A percentile compares a stretch with the other conserved stretches of the same genome.
Evolutionary conservation across 768 basidiomycete species (phyloP).

Genomic region (Leccinellum rugosiceps): DNA sequence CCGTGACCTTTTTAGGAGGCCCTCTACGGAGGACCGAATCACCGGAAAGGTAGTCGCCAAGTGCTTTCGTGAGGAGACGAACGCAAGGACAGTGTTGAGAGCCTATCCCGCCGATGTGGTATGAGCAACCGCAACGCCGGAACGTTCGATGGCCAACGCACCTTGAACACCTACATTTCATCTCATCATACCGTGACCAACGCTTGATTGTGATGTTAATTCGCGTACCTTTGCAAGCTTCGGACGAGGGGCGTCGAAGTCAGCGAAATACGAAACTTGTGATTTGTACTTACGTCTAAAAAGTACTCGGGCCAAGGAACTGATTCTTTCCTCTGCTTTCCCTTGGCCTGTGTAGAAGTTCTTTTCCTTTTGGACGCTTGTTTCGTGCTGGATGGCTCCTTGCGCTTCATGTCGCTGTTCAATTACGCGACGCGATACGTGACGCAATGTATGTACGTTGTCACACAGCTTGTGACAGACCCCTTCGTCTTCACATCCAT

Average conservation of each 20-base stretch:
- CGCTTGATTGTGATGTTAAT: accelerated
- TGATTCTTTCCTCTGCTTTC: slow-evolving; percentile 15
- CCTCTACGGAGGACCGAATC: slow-evolving; percentile 76
- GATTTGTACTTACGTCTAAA: slow-evolving; percentile 36
- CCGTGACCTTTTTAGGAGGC: slow-evolving; percentile 66
- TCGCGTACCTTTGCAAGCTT: slow-evolving; percentile 59
- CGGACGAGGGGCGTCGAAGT: slow-evolving; percentile 2
- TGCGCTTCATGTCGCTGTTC: slow-evolving; percentile 14
- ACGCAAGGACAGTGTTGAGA: slow-evolving; percentile 85
- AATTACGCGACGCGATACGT: slow-evolving; percentile 21
- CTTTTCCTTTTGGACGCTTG: slow-evolving; percentile 15
- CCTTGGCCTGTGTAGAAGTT: slow-evolving; percentile 12
- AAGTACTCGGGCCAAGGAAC: slow-evolving; percentile 64
- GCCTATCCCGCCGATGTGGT: slow-evolving; percentile 45
- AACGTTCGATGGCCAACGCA: slow-evolving; percentile 9
- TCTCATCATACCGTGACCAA: not conserved
- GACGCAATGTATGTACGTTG: slow-evolving; percentile 6
- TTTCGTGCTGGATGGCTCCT: not conserved
- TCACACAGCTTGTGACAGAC: slow-evolving; percentile 1
- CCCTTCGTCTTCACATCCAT: slow-evolving; percentile 1
- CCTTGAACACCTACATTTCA: slow-evolving; percentile 42
- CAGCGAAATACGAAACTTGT: not conserved
- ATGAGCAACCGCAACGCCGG: not conserved
- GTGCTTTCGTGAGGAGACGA: slow-evolving; percentile 77
- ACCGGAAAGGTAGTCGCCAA: slow-evolving; percentile 77